Percentiles rank a stretch among this genome's conserved stretches.
Evolutionary conservation across 2,329 filamentous ascomycete genomes (phyloP).

Genomic region (Phyllosticta citribraziliensis): DNA sequence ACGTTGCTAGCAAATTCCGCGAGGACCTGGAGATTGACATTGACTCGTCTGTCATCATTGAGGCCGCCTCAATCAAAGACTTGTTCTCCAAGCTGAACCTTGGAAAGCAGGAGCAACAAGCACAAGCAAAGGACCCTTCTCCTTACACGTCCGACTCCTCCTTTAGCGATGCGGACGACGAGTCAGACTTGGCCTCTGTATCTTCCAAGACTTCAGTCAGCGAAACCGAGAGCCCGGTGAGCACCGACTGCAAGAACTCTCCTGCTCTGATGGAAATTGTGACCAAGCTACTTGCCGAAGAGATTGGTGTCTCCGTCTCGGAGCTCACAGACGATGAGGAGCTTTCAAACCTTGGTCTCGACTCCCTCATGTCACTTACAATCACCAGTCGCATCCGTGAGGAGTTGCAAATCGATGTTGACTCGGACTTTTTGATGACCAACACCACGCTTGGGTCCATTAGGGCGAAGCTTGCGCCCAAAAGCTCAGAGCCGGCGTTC

Average conservation of each 20-base stretch:
- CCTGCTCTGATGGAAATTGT: conserved; percentile 6
- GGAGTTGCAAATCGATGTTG: conserved; percentile 10
- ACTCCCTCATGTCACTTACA: conserved; percentile 18
- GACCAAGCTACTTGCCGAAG: conserved; percentile 12
- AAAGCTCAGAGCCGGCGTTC: background rate
- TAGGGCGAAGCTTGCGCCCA: background rate
- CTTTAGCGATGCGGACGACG: background rate
- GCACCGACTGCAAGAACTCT: conserved; percentile 3
- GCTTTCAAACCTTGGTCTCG: conserved; percentile 20
- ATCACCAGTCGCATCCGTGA: conserved; percentile 18
- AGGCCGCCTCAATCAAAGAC: conserved; percentile 10
- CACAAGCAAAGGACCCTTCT: background rate
- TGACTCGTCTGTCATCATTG: conserved; percentile 14
- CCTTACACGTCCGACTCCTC: background rate
- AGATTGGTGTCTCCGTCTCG: conserved; percentile 13
- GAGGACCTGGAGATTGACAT: conserved; percentile 16
- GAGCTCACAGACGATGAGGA: conserved; percentile 17
- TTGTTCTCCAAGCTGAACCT: background rate
- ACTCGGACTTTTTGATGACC: background rate
- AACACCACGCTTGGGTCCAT: background rate
- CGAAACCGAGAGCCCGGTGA: background rate
- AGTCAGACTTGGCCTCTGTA: background rate
- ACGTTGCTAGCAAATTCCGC: conserved; percentile 17
- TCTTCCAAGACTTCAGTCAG: conserved; percentile 2
- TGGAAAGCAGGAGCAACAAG: background rate